phyloP scores from a whole-genome alignment of 495 filamentous ascomycete genomes.

The Penicillium waksmanii region DNA sequence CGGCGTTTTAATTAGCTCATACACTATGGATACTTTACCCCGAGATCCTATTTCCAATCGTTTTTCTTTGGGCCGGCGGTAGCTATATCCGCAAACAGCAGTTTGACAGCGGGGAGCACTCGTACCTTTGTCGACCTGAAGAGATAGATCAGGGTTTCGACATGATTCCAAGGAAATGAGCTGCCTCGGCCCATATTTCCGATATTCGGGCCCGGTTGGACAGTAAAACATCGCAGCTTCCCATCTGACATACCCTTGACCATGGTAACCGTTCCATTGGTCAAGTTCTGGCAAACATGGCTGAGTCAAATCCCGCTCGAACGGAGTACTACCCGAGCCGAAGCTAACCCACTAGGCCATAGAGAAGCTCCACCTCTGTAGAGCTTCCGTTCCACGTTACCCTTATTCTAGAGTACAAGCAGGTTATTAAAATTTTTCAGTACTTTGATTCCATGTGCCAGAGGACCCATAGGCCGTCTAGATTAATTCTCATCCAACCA shows the following conservation, averaged over 20 bases:
- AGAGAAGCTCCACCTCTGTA: neutral
- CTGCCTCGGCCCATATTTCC: neutral
- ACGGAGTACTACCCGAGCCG: slow-evolving; percentile 15
- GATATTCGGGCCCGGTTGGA: neutral
- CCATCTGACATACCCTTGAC: slow-evolving; percentile 3
- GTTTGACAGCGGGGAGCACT: slow-evolving; percentile 10
- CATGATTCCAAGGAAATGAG: slow-evolving; percentile 10
- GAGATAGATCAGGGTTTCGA: slow-evolving; percentile 3
- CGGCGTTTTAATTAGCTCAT: neutral
- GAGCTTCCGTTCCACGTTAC: slow-evolving; percentile 2
- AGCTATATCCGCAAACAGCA: slow-evolving; percentile 31
- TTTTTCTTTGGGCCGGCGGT: neutral
- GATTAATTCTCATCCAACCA: slow-evolving; percentile 1
- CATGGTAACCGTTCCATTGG: slow-evolving; percentile 34
- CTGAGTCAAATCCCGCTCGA: neutral
- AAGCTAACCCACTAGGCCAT: neutral
- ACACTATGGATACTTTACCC: neutral
- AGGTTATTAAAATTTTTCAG: slow-evolving; percentile 7
- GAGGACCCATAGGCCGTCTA: slow-evolving; percentile 6
- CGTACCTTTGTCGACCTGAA: slow-evolving; percentile 13
- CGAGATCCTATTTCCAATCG: neutral
- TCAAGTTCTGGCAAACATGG: neutral
- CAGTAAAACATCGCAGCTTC: slow-evolving; percentile 3
- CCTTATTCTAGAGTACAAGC: slow-evolving; percentile 6
- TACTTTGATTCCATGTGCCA: slow-evolving; percentile 12